Conservation (phyloP, 345 rosid species). For the Citrus glauca region DNA sequence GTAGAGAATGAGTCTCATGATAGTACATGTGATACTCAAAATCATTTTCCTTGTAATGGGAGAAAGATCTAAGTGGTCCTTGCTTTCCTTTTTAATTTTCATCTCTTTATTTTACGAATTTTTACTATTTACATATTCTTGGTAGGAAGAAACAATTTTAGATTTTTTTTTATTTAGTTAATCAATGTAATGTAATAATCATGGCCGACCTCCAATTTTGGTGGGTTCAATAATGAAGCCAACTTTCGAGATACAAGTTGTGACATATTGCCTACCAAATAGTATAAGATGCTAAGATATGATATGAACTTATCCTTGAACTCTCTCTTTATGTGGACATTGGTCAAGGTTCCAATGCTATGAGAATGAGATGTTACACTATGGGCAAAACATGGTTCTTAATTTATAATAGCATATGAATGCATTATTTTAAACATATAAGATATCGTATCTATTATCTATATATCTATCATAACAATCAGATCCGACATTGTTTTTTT, state of each 20-base stretch:
- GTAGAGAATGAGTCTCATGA: no score
- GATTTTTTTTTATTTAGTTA: no score
- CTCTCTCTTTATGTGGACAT: not conserved
- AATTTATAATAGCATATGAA: not conserved
- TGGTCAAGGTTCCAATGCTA: not conserved
- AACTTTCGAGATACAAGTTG: not conserved
- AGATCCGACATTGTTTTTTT: not conserved
- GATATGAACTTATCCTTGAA: constrained; percentile 5
- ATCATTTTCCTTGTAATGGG: no score
- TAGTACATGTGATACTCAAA: no score
- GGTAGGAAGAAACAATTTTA: not conserved
- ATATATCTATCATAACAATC: constrained; percentile 1
- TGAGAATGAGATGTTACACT: not conserved
- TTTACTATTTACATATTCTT: not conserved
- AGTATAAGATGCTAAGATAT: constrained; percentile 4
- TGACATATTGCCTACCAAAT: constrained; percentile 9
- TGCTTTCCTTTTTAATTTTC: no score
- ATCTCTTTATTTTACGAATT: not conserved
- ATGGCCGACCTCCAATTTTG: not conserved
- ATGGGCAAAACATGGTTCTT: no score
- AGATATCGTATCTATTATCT: not conserved
- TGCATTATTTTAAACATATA: not conserved
- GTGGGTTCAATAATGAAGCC: constrained; percentile 9
- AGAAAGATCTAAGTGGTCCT: no score
- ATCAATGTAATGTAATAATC: not conserved